These are phyloP conservation scores for Saturnispora besseyi DNA, from an alignment of 805 yeast genomes.

Conservation along the genomic window DNA sequence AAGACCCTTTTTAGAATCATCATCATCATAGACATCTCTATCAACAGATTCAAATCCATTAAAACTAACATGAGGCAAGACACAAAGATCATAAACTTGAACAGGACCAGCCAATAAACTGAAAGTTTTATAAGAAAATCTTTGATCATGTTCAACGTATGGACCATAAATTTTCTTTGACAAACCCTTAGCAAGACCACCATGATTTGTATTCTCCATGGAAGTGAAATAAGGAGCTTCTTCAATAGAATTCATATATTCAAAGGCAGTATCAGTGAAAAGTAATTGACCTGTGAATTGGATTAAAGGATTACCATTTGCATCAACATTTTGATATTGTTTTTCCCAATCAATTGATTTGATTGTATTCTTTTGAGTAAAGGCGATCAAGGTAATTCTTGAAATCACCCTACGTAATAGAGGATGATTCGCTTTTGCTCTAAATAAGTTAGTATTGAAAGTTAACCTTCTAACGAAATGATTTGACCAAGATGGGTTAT, in stretches of 20 bases:
- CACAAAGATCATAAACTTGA: conserved; percentile 25
- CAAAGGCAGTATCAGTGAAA: conserved; percentile 27
- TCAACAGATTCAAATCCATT: conserved; percentile 20
- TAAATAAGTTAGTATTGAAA: conserved; percentile 22
- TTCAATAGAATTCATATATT: conserved; percentile 20
- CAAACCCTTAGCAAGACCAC: conserved; percentile 2
- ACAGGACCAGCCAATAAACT: conserved; percentile 24
- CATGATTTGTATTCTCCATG: conserved; percentile 16
- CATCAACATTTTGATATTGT: conserved; percentile 22
- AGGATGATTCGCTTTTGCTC: conserved; percentile 28
- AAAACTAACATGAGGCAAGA: conserved; percentile 25
- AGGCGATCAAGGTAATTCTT: conserved; percentile 25
- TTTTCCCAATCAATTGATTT: conserved; percentile 23
- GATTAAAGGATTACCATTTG: conserved; percentile 25
- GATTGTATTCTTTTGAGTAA: conserved; percentile 22
- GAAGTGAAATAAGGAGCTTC: conserved; percentile 20
- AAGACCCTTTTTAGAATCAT: conserved; percentile 20
- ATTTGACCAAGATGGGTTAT: conserved; percentile 23
- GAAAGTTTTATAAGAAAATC: conserved; percentile 21
- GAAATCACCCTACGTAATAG: conserved; percentile 26
- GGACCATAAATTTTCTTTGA: conserved; percentile 22
- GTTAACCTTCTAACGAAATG: conserved; percentile 25
- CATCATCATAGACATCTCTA: conserved; percentile 21
- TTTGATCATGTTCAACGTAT: conserved; percentile 13
- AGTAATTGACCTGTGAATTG: conserved; percentile 28